Evolutionary conservation across 768 basidiomycete genomes (phyloP).

Genomic region (Macrolepiota albuminosa): DNA sequence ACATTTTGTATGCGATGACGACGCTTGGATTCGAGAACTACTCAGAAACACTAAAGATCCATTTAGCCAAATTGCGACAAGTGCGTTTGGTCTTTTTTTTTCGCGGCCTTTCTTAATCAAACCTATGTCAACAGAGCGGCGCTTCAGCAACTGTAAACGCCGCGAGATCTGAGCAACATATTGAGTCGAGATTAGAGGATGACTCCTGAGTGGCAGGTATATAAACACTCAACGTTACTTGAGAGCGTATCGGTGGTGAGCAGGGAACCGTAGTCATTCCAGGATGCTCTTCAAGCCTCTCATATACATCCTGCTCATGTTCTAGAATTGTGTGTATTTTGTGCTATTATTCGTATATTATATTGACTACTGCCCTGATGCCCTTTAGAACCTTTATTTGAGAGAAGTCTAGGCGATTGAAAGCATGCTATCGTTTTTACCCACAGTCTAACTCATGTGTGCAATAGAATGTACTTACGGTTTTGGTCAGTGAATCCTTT

Average conservation of each 20-base stretch:
- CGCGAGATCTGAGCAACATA: conserved; percentile 23
- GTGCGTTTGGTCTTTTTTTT: conserved; percentile 28
- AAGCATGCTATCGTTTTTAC: background rate
- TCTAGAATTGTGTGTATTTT: conserved; percentile 13
- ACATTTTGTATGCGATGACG: conserved; percentile 93
- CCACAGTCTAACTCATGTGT: background rate
- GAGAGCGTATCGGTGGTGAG: conserved; percentile 1
- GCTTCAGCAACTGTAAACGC: conserved; percentile 17
- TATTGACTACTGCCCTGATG: conserved; percentile 6
- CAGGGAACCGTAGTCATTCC: background rate
- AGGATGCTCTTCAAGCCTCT: conserved; percentile 4
- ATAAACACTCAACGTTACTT: background rate
- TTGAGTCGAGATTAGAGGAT: conserved; percentile 25
- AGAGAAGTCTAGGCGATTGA: background rate
- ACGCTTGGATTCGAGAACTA: conserved; percentile 94
- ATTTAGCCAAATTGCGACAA: conserved; percentile 85
- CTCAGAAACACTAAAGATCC: conserved; percentile 87
- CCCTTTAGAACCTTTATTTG: background rate
- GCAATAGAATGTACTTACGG: background rate
- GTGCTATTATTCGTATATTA: conserved; percentile 7
- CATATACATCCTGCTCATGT: conserved; percentile 3
- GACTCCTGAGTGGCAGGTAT: conserved; percentile 15
- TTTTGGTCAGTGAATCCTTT: background rate
- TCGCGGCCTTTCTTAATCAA: conserved; percentile 1
- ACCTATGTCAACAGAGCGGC: conserved; percentile 13